phyloP scores from a whole-genome alignment of 495 filamentous ascomycete genomes.

The Penicillium steckii region DNA sequence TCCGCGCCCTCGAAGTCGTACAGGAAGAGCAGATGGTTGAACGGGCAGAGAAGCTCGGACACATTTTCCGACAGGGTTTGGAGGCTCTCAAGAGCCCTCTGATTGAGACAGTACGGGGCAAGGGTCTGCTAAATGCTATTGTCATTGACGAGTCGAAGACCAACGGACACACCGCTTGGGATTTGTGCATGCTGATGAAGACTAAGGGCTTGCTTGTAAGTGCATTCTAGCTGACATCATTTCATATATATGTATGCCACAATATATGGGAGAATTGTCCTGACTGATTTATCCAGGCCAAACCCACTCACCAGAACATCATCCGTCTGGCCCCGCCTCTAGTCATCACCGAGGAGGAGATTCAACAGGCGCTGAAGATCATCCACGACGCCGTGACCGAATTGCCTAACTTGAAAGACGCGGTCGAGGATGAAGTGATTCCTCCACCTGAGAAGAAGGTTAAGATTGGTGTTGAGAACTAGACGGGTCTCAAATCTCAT shows the following conservation, averaged over 20 bases:
- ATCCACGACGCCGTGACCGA: constrained; percentile 50
- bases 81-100: constrained; percentile 68
- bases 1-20: constrained; percentile 92
- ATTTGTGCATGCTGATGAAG: constrained; percentile 94
- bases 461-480: constrained; percentile 50
- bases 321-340: constrained; percentile 61
- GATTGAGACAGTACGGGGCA: constrained; percentile 82
- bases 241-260: too few species aligned
- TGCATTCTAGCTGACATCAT: constrained; percentile 1
- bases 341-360: constrained; percentile 57
- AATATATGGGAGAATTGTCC: too few species aligned
- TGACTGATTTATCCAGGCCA: constrained; percentile 59
- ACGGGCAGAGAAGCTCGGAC: constrained; percentile 74
- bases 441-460: constrained; percentile 51
- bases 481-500: constrained; percentile 13
- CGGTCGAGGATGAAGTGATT: constrained; percentile 45
- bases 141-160: constrained; percentile 91
- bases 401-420: constrained; percentile 48
- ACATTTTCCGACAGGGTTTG: constrained; percentile 81
- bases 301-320: constrained; percentile 98
- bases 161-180: constrained; percentile 89
- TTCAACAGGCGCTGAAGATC: constrained; percentile 47
- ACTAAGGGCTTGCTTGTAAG: constrained; percentile 89
- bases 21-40: constrained; percentile 86
- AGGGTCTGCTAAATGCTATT: constrained; percentile 93